Evolutionary conservation across 257 asterid genomes (phyloP).

Genomic region (Jasminum sambac): DNA sequence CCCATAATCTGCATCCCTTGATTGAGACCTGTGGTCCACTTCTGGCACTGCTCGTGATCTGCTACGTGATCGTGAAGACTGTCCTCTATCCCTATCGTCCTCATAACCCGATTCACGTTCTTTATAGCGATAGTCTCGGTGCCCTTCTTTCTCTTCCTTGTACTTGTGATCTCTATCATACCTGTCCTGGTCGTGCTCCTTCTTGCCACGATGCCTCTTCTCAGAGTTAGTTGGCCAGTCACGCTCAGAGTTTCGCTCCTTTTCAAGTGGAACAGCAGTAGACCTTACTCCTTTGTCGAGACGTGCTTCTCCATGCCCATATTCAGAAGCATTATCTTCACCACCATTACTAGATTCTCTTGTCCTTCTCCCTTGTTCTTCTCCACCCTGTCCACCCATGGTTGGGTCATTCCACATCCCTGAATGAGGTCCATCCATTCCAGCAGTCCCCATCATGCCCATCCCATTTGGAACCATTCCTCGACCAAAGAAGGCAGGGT

Average conservation of each 20-base stretch:
- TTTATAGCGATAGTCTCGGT: conserved; percentile 22
- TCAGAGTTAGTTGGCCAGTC: conserved; percentile 52
- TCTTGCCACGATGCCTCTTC: conserved; percentile 50
- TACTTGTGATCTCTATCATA: conserved; percentile 45
- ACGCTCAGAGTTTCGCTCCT: conserved; percentile 49
- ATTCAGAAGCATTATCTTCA: conserved; percentile 55
- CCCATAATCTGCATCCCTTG: conserved; percentile 51
- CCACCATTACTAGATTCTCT: conserved; percentile 60
- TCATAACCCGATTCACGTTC: conserved; percentile 22
- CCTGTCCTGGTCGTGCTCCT: conserved; percentile 43
- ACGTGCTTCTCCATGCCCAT: conserved; percentile 50
- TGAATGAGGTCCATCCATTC: conserved; percentile 51
- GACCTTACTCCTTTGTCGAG: conserved; percentile 49
- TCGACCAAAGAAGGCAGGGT: conserved; percentile 60
- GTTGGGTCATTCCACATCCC: conserved; percentile 54
- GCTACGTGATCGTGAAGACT: conserved; percentile 51
- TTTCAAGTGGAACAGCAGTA: conserved; percentile 44
- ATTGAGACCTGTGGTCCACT: conserved; percentile 43
- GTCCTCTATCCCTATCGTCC: conserved; percentile 40
- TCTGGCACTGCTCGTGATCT: conserved; percentile 48
- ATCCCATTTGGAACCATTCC: conserved; percentile 53
- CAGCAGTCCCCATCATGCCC: conserved; percentile 52
- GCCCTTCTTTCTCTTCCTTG: conserved; percentile 38
- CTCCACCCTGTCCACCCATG: conserved; percentile 56
- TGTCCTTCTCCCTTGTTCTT: conserved; percentile 49